A percentile compares a stretch with the other conserved stretches of the same genome.
These are phyloP conservation scores for Aspergillus egyptiacus DNA, from an alignment of 495 filamentous ascomycete species.

Conservation along the genomic window DNA sequence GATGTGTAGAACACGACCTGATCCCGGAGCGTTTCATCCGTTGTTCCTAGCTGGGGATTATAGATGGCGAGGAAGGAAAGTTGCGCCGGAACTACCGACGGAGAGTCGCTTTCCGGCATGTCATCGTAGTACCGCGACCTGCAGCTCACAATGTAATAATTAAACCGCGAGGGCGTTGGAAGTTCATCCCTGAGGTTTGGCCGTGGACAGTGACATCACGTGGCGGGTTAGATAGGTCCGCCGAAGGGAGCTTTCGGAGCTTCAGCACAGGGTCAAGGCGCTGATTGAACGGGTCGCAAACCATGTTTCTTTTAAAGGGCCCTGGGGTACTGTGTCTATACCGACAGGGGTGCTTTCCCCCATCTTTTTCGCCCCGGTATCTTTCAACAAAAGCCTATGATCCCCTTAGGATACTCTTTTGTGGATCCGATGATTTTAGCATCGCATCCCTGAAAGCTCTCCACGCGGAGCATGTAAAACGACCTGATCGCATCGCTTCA, in stretches of 20 bases:
- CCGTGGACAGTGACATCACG: constrained; percentile 37
- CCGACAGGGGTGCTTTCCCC: constrained; percentile 8
- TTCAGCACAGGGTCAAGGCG: constrained; percentile 6
- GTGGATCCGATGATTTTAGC: constrained; percentile 91
- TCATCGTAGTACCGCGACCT: constrained; percentile 22
- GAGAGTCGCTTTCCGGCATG: constrained; percentile 37
- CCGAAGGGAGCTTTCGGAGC: constrained; percentile 13
- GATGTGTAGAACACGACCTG: constrained; percentile 90
- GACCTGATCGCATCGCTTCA: constrained; percentile 58
- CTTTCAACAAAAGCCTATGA: constrained; percentile 39
- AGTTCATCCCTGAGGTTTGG: constrained; percentile 5
- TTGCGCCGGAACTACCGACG: constrained; percentile 64
- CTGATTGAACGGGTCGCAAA: not conserved
- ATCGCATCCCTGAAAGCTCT: constrained; percentile 70
- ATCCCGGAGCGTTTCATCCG: constrained; percentile 80
- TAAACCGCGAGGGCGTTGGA: not conserved
- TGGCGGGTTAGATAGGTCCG: constrained; percentile 16
- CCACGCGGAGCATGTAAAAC: constrained; percentile 48
- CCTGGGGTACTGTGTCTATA: constrained; percentile 21
- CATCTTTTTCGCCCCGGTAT: constrained; percentile 17
- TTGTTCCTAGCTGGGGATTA: constrained; percentile 81
- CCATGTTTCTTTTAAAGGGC: constrained; percentile 24
- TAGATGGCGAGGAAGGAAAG: constrained; percentile 88
- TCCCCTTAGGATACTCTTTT: constrained; percentile 88
- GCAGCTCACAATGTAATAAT: constrained; percentile 12